phyloP scores from a whole-genome alignment of 345 rosid genomes.

The Cardiospermum halicacabum region DNA sequence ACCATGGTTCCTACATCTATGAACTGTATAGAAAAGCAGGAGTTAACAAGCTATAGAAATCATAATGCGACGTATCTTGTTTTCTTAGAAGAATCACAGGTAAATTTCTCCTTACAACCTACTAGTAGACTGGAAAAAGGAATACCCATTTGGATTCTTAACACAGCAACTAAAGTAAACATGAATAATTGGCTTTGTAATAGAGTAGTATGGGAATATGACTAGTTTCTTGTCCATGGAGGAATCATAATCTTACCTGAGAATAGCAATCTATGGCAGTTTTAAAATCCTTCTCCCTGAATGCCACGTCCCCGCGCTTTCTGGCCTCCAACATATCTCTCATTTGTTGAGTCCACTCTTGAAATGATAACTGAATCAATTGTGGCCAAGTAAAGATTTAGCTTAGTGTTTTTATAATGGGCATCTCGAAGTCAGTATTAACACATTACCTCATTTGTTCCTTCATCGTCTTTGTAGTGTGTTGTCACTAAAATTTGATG shows the following conservation, averaged over 20 bases:
- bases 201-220: not conserved
- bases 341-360: constrained; percentile 93
- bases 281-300: constrained; percentile 58
- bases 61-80: not conserved
- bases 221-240: not conserved
- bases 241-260: constrained; percentile 42
- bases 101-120: not conserved
- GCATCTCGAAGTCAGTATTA: not conserved
- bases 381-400: constrained; percentile 9
- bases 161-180: not conserved
- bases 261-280: constrained; percentile 78
- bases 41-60: not conserved
- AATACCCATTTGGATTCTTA: not conserved
- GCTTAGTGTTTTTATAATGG: constrained; percentile 6
- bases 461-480: constrained; percentile 89
- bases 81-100: not conserved
- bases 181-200: not conserved
- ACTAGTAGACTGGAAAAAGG: not conserved
- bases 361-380: constrained; percentile 65
- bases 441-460: constrained; percentile 64
- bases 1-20: constrained; percentile 79
- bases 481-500: constrained; percentile 73
- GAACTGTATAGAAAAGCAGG: constrained; percentile 39
- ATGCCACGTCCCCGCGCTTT: constrained; percentile 81
- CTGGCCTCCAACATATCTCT: constrained; percentile 87